Base-by-base conservation (phyloP, 352 stramenopile genomes). In the Thalassiosira ordinaria region DNA sequence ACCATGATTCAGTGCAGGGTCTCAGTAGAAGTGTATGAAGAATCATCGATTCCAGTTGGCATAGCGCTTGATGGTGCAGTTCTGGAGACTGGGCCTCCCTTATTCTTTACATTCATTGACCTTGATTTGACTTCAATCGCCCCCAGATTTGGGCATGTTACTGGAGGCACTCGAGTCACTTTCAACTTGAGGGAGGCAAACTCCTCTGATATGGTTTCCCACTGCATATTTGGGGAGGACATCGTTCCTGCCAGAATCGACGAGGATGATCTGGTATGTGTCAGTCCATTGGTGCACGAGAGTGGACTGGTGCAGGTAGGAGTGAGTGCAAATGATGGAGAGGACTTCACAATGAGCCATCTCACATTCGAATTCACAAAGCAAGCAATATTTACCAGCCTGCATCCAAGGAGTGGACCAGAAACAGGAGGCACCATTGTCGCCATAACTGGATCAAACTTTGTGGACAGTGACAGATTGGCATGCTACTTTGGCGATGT, bases 121-220 rank as follows among this genome's bases (percentile, higher is more conserved):
- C 35, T 88, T 1, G 74, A 51, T 31, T 31, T 92, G 9, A 78
- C n/a, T 18, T 80, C 76, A 11, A 83, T 92, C 41, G 46, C 59
- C 27, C 90, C 89, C 26, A 69, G 62, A 0, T 83, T 83, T 73
- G 89, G 90, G 33, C 63, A 81, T 22, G 47, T 84, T 20, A 64
- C 39, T 66, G 91, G 90, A 41, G 86, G 82, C 0, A 94, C 90
- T 31, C 64, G 47, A 18, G 79, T 94, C n/a, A 70, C n/a, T 46
- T 73, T 88, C 2, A 44, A 37, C n/a, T 16, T 80, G 46, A 71
- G 55, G 31, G 52, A 83, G 37, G n/a, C n/a, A n/a, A 47, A 60
- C 0, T 46, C 56, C 29, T 9, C 18, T 5, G 29, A 22, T 31
- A 14, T 62, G 20, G 56, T 69, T 52, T 67, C 70, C 39, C 65